phyloP scores from a whole-genome alignment of 768 basidiomycete species.

The Suillus luteus region DNA sequence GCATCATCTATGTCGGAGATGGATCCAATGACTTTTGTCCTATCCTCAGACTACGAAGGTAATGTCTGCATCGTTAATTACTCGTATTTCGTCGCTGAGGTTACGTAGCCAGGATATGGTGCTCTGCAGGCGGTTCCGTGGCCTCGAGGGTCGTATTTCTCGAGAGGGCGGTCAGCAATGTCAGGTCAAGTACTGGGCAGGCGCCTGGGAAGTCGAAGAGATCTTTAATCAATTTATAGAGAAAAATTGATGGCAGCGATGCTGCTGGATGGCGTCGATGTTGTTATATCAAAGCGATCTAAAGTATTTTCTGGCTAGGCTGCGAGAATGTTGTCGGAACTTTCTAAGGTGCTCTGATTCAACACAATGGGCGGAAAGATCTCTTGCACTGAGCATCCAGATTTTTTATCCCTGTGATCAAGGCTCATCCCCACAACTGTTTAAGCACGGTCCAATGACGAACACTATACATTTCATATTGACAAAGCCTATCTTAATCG shows the following conservation, averaged over 20 bases:
- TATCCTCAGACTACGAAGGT: constrained; percentile 77
- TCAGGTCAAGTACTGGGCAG: constrained; percentile 82
- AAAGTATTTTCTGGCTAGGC: background rate
- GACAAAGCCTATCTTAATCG: background rate
- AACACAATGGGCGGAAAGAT: background rate
- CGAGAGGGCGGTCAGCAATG: constrained; percentile 80
- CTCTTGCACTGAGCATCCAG: background rate
- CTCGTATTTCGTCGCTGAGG: constrained; percentile 1
- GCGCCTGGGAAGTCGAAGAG: constrained; percentile 97
- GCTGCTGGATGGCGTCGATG: constrained; percentile 1
- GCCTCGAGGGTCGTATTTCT: constrained; percentile 76
- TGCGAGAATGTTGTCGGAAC: background rate
- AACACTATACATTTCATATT: background rate
- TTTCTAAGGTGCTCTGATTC: background rate
- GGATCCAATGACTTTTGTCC: constrained; percentile 97
- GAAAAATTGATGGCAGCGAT: background rate
- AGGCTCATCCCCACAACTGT: background rate
- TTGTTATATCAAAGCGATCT: background rate
- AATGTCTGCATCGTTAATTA: constrained; percentile 21
- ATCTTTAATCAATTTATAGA: constrained; percentile 44
- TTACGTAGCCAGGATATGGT: constrained; percentile 75
- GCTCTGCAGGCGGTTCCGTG: constrained; percentile 77
- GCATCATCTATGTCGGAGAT: constrained; percentile 90
- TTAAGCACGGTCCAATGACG: background rate
- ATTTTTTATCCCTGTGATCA: background rate